Base-by-base conservation (phyloP, 257 asterid genomes). In the Solanum rostratum region DNA sequence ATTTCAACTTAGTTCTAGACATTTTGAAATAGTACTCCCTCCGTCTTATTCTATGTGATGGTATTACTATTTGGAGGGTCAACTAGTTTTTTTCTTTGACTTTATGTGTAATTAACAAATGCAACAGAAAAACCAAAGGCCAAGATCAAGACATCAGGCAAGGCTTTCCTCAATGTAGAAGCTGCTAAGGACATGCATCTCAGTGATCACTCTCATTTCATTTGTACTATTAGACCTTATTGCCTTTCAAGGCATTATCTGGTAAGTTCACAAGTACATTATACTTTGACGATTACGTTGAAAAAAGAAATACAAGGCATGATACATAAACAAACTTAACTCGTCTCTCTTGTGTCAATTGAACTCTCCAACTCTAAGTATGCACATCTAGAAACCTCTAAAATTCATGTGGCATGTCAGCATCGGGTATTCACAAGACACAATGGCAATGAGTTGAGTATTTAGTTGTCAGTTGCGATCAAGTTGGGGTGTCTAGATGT, bases 221-320 rank as follows among this genome's bases (percentile, higher is more conserved):
- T 73, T 73, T 73, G 57, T 73, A 73, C n/a, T 39, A 13, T 73
- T 55, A 73, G 22, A 73, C 29, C 80, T 12, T 73, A n/a, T 73
- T n/a, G 7, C 57, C 55, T 69, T 69, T 65, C 22, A 0, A 65
- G 30, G 14, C 30, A n/a, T 65, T 65, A 3, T 30, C 45, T 73
- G 57, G n/a, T 73, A 73, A 43, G 57, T 22, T 15, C 11, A 5
- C 12, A 73, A 7, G 1, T 19, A 71, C 11, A 5, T 1, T 43
- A 10, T 73, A 2, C 39, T 73, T 73, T 29, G n/a, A 41, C 45
- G 37, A n/a, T 30, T 30, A 30, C 13, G 37, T 71, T 2, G 12
- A 1, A 6, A 41, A 71, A 2, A 33, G 24, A 7, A 39, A 39
- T 2, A 30, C 37, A 30, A 30, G 0, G 4, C 37, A 33, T 30